Conservation (phyloP, 208 protist genomes). For the Acanthamoeba lenticulata region DNA sequence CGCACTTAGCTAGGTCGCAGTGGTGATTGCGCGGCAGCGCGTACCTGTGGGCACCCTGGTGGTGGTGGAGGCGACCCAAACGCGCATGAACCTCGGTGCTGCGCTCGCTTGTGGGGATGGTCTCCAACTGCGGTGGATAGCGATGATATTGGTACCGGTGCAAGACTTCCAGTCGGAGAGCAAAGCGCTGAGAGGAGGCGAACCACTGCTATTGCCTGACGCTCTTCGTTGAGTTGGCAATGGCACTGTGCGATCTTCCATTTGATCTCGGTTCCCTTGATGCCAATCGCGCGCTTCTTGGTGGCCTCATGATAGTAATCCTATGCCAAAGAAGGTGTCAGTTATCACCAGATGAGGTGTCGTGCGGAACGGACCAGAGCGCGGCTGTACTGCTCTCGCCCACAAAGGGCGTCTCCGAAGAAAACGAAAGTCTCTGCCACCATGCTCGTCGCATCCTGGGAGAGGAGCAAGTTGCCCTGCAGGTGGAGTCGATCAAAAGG, state of each 20-base stretch:
- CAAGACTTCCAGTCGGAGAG: background rate
- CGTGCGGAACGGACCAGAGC: background rate
- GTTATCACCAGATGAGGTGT: background rate
- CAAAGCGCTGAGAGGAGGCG: background rate
- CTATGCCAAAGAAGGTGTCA: background rate
- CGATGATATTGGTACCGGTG: too few relatives aligned
- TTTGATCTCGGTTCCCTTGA: background rate
- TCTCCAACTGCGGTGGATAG: slow-evolving; percentile 43
- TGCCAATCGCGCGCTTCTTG: background rate
- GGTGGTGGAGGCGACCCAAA: background rate
- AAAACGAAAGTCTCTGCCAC: slow-evolving; percentile 35
- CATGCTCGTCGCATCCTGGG: background rate
- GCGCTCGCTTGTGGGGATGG: background rate
- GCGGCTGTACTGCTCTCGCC: background rate
- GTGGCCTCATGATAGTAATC: background rate
- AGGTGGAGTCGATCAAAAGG: background rate
- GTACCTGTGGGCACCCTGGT: background rate
- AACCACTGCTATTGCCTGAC: background rate
- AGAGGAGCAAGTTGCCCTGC: slow-evolving; percentile 31
- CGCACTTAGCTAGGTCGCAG: background rate
- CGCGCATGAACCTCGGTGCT: background rate
- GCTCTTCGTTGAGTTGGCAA: background rate
- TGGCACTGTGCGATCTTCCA: slow-evolving; percentile 61
- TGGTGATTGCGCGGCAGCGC: background rate
- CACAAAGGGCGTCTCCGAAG: slow-evolving; percentile 44